Base-by-base conservation (phyloP, 2,329 filamentous ascomycete species). In the Botrytis byssoidea region DNA sequence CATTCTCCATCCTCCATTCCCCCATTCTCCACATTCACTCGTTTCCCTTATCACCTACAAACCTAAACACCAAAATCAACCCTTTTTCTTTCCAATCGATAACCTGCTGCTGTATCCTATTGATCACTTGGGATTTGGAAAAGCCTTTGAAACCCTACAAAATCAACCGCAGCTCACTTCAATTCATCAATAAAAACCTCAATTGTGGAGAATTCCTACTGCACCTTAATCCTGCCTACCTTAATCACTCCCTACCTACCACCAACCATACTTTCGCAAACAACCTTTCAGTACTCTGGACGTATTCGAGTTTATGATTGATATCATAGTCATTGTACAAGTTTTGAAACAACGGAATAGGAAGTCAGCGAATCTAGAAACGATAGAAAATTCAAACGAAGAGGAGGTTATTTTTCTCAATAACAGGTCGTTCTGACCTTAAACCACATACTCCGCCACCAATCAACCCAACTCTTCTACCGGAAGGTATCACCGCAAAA, bases 401-500 rank as follows among this genome's bases (percentile, higher is more conserved):
- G 70, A 59, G 46, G 46, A 72, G 70, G 37, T 18, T 48, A 6
- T 72, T 44, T 57, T 42, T 66, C 16, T 67, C 46, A 16, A 57
- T 0, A n/a, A 55, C 35, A 29, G 70, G 70, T 65, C 70, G 60
- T 66, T 63, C 60, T 57, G 70, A 72, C 70, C 70, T 72, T 65
- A 46, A 67, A 72, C 59, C 60, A 32, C 70, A 37, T n/a, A 57
- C 46, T 67, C 29, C 70, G 46, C 35, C 60, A 72, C 70, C 59
- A 72, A 57, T 66, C 22, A 55, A 51, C 55, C 29, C 32, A 67
- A 32, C 22, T 20, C 7, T 65, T 59, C 46, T 8, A 66, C 37
- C 60, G 35, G 37, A 72, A 66, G 60, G 44, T 57, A 40, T 40
- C 37, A 46, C 46, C 46, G 60, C 46, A 66, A 79, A 65, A 69